Base-by-base conservation (phyloP, 2,329 filamentous ascomycete genomes). In the Cladosporium phlei region DNA sequence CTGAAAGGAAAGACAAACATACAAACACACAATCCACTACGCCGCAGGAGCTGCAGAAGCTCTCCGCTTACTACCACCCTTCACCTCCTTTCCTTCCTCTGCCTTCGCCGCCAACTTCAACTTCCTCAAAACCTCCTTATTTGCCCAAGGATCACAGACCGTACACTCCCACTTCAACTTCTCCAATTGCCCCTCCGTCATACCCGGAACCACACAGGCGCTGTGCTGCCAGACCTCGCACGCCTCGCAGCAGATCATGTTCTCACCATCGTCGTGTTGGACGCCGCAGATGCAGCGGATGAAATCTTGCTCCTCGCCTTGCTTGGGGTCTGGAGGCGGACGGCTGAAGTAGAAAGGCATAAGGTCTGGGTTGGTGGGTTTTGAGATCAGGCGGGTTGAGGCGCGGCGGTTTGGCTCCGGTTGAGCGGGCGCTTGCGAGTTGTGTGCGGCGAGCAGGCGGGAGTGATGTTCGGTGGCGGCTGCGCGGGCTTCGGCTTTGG, bases 141-240 rank as follows among this genome's bases (percentile, higher is more conserved):
- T 27, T 8, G 11, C 43, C 19, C 35, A 46, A n/a, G 43, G 43
- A 11, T 46, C 33, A 12, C 43, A 46, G 4, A 38, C 34, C 11
- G 48, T 25, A 14, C 40, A 35, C 24, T n/a, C 17, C 10, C 11
- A n/a, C 17, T 20, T 39, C 25, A 21, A 8, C 25, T 27, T 11
- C 11, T 29, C 17, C 9, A 21, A 1, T 6, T 9, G 16, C 3
- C 22, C 21, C 5, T 38, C 22, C 2, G 7, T 21, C 37, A 27
- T 21, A 5, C 11, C 21, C 11, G 32, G 32, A 10, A 21, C 17
- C 35, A 63, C 48, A 30, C 61, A 63, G 2, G 17, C 28, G 9
- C 48, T 37, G 35, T 64, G 60, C 55, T 64, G 59, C 60, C 61
- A 64, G 8, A 59, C 59, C 16, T 20, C 19, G 25, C 59, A 62